Conservation (phyloP, 148 eudicot genomes). For the Polygonum aviculare region DNA sequence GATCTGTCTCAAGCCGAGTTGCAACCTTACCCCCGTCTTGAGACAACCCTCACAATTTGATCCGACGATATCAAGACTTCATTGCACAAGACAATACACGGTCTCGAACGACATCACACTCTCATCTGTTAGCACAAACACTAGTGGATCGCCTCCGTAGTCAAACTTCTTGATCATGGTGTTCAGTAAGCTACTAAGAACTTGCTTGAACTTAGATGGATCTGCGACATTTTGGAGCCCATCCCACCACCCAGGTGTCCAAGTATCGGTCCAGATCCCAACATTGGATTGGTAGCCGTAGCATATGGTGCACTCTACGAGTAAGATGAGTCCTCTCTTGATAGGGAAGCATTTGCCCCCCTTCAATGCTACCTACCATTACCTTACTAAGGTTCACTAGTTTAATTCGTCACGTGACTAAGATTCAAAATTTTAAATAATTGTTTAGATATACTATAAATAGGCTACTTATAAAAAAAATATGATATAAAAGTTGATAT, state of each 20-base stretch:
- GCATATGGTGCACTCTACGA: not conserved
- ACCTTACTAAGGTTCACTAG: too few species aligned
- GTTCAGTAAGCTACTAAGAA: not conserved
- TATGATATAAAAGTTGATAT: too few species aligned
- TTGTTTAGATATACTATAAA: too few species aligned
- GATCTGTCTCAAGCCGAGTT: too few species aligned
- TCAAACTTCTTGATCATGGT: not conserved
- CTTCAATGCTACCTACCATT: not conserved
- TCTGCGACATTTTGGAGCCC: not conserved
- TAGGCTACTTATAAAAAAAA: too few species aligned
- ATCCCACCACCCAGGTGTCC: not conserved
- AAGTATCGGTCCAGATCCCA: not conserved
- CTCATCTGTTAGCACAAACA: not conserved
- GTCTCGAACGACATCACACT: not conserved
- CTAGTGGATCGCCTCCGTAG: not conserved
- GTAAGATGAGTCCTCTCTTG: not conserved
- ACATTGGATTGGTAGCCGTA: not conserved
- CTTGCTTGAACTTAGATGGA: not conserved
- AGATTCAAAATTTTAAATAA: too few species aligned
- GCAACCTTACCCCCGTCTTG: not conserved
- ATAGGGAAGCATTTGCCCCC: not conserved
- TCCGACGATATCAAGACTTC: not conserved
- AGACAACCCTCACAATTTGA: not conserved
- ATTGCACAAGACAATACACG: not conserved
- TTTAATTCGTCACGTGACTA: too few species aligned